Percentiles rank a stretch among this genome's conserved stretches.
Evolutionary conservation across 306 rosid species (phyloP).

Genomic region (Ammopiptanthus mongolicus): DNA sequence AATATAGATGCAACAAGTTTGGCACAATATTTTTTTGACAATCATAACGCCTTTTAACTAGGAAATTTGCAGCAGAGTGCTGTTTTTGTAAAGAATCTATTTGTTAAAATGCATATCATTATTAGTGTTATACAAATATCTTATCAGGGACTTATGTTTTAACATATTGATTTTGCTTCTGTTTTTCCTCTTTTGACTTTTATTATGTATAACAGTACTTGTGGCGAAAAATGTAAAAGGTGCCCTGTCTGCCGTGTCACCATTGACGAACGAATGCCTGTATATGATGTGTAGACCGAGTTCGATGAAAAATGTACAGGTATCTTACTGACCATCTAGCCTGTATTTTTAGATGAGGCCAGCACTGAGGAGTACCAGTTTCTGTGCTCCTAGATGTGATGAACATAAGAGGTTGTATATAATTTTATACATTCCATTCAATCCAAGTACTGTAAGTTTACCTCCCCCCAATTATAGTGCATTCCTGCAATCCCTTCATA

Average conservation of each 20-base stretch:
- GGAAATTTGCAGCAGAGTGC: not conserved
- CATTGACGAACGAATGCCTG: constrained; percentile 61
- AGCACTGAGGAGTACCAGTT: constrained; percentile 27
- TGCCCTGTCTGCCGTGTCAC: constrained; percentile 82
- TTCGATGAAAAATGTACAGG: constrained; percentile 22
- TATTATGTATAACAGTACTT: constrained; percentile 49
- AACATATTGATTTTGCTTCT: not conserved
- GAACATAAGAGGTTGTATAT: constrained; percentile 31
- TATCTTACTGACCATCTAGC: constrained; percentile 29
- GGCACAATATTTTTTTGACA: not conserved
- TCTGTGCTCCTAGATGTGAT: constrained; percentile 12
- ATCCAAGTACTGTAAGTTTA: not conserved
- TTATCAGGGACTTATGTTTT: not conserved
- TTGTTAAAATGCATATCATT: not conserved
- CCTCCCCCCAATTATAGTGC: not conserved
- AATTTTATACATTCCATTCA: not conserved
- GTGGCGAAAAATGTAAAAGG: constrained; percentile 68
- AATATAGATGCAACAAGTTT: not conserved
- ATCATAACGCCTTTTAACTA: not conserved
- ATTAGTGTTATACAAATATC: not conserved
- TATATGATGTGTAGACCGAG: constrained; percentile 53
- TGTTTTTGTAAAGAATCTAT: not conserved
- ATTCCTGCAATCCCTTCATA: not conserved
- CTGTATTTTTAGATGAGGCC: constrained; percentile 51
- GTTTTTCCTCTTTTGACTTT: not conserved